A percentile compares a stretch with the other conserved stretches of the same genome.
phyloP scores from a whole-genome alignment of 495 filamentous ascomycete genomes.

The Chaetomium cochliodes region DNA sequence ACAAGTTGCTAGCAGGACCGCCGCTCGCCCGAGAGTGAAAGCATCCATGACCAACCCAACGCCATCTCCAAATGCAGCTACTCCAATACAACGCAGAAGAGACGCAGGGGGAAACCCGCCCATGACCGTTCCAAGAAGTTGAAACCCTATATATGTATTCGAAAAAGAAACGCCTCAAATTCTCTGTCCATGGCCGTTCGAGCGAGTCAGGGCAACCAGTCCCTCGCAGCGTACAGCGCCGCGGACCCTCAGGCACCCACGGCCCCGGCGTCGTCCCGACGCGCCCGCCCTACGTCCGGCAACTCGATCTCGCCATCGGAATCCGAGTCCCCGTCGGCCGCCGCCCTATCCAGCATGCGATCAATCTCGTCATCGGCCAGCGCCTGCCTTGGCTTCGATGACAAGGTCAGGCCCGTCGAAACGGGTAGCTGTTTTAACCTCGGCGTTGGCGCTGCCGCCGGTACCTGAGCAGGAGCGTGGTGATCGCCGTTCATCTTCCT shows the following conservation, averaged over 20 bases:
- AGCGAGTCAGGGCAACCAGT: not conserved
- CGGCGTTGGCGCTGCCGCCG: not conserved
- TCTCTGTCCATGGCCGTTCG: not conserved
- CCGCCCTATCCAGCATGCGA: slow-evolving; percentile 47
- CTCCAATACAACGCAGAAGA: not conserved
- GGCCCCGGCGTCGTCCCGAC: slow-evolving; percentile 31
- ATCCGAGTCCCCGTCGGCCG: slow-evolving; percentile 42
- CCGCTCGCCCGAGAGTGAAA: too few species aligned
- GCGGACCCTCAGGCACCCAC: slow-evolving; percentile 6
- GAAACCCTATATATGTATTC: not conserved
- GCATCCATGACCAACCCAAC: slow-evolving; percentile 28
- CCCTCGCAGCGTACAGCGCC: not conserved
- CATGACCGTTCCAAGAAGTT: not conserved
- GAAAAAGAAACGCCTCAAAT: not conserved
- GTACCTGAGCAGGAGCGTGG: not conserved
- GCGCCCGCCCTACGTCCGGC: slow-evolving; percentile 29
- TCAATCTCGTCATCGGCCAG: slow-evolving; percentile 49
- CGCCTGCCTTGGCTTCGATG: slow-evolving; percentile 36
- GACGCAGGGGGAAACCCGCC: not conserved
- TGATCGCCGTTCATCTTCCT: slow-evolving; percentile 12
- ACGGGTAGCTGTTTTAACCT: slow-evolving; percentile 39
- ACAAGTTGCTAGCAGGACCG: too few species aligned
- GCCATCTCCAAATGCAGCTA: not conserved
- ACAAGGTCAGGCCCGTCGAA: slow-evolving; percentile 40
- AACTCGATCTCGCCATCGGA: slow-evolving; percentile 51